phyloP scores from a whole-genome alignment of 2,329 filamentous ascomycete species.

The Phyllosticta ampelicida region DNA sequence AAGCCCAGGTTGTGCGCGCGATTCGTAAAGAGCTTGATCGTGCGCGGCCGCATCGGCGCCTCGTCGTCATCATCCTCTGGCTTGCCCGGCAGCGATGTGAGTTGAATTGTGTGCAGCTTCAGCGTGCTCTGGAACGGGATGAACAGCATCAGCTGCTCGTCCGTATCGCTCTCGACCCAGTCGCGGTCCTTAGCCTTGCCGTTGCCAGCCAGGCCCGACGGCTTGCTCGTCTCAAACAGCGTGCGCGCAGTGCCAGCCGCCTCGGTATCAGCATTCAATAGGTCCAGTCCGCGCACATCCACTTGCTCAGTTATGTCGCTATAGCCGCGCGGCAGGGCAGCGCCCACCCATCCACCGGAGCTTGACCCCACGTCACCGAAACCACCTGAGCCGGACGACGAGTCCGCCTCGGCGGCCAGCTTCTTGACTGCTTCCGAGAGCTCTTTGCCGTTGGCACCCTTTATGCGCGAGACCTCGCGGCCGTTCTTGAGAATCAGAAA shows the following conservation, averaged over 20 bases:
- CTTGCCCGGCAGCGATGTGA: conserved; percentile 65
- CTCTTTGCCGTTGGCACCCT: conserved; percentile 61
- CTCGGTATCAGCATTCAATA: conserved; percentile 76
- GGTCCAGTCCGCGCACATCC: conserved; percentile 68
- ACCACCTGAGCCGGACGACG: conserved; percentile 29
- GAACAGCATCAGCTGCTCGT: conserved; percentile 91
- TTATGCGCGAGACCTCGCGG: conserved; percentile 54
- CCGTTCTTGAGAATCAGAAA: conserved; percentile 72
- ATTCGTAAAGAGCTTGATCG: conserved; percentile 80
- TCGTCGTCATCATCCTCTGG: conserved; percentile 57
- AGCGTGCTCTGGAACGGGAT: conserved; percentile 78
- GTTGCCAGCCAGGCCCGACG: conserved; percentile 39
- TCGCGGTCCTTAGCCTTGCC: conserved; percentile 52
- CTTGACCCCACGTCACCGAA: conserved; percentile 33
- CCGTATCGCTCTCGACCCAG: conserved; percentile 93
- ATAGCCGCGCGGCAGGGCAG: conserved; percentile 68
- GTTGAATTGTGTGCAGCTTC: conserved; percentile 78
- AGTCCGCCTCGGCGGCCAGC: conserved; percentile 54
- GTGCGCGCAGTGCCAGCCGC: conserved; percentile 56
- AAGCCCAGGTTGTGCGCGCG: conserved; percentile 85
- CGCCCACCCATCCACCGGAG: conserved; percentile 57
- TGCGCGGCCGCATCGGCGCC: conserved; percentile 67
- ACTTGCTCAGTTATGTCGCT: conserved; percentile 72
- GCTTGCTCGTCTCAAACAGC: conserved; percentile 61
- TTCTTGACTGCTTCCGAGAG: conserved; percentile 62